Evolutionary conservation across 768 basidiomycete species (phyloP), one percentile per base, ranked within the genome.

Genomic region (Collybiopsis luxurians): DNA sequence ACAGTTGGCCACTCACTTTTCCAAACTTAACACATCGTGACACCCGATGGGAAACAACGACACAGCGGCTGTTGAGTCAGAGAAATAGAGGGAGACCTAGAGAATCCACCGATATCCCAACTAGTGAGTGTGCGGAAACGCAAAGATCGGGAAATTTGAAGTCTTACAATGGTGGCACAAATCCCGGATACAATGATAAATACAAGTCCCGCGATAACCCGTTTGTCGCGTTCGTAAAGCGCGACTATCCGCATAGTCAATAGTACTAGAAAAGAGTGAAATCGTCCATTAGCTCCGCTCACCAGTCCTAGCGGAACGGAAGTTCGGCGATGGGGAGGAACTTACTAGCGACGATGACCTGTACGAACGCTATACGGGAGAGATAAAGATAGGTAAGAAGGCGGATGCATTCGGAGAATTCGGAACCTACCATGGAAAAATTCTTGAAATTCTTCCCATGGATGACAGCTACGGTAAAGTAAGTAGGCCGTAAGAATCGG

Each of bases 281-380:
- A 13, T 49, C 17, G n/a, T n/a, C 3, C 3, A 27, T 12, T 10
- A 17, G 19, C 30, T 6, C n/a, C n/a, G n/a, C n/a, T n/a, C n/a
- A n/a, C 26, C 27, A 19, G 3, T 30, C 3, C 27, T 30, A 10
- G 11, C 9, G n/a, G 5, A 26, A 21, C 5, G 11, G 36, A 3
- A 2, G 15, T 31, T 19, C 23, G n/a, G n/a, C n/a, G n/a, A n/a
- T n/a, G n/a, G n/a, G n/a, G n/a, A n/a, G n/a, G n/a, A n/a, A n/a
- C n/a, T n/a, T n/a, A 49, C 48, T 49, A 12, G 48, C 48, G 36
- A 49, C 48, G n/a, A 49, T 49, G 48, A 49, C n/a, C 23, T 49
- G 48, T 6, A 34, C 48, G 23, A 23, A 24, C 12, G 48, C 48
- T 49, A 12, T 6, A 12, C n/a, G n/a, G 10, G 30, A 19, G 36